Evolutionary conservation across 2,329 filamentous ascomycete species (phyloP).

Genomic region (Trichoderma aggressivum): DNA sequence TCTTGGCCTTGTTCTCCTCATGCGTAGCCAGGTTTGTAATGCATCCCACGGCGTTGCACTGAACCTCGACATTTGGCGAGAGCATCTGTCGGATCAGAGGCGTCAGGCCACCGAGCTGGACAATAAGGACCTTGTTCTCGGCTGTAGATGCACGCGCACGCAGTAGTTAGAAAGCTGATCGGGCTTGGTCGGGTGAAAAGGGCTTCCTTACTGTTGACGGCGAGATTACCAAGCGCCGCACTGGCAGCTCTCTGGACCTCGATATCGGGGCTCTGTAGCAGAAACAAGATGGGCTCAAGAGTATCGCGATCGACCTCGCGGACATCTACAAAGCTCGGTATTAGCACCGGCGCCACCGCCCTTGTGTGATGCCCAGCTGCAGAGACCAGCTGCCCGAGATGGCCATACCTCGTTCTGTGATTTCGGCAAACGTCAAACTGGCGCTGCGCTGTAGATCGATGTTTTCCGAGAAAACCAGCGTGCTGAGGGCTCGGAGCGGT

Average conservation of each 20-base stretch:
- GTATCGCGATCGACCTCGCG: slow-evolving; percentile 93
- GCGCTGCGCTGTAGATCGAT: slow-evolving; percentile 96
- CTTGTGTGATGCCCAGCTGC: background rate
- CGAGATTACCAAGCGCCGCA: slow-evolving; percentile 90
- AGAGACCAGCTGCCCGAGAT: background rate
- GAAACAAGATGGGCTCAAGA: slow-evolving; percentile 90
- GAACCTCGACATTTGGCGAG: slow-evolving; percentile 94
- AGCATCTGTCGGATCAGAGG: slow-evolving; percentile 98
- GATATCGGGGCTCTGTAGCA: slow-evolving; percentile 91
- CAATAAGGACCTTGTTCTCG: slow-evolving; percentile 97
- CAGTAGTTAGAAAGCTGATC: slow-evolving; percentile 38
- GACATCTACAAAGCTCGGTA: slow-evolving; percentile 63
- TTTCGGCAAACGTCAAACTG: slow-evolving; percentile 97
- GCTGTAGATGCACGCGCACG: slow-evolving; percentile 49
- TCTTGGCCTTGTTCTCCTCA: slow-evolving; percentile 99
- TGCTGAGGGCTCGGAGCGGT: slow-evolving; percentile 88
- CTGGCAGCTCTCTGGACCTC: slow-evolving; percentile 96
- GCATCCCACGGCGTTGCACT: slow-evolving; percentile 98
- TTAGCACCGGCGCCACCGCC: background rate
- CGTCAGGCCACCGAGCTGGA: slow-evolving; percentile 82
- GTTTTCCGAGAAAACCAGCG: slow-evolving; percentile 96
- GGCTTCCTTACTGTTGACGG: slow-evolving; percentile 78
- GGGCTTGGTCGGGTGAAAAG: background rate
- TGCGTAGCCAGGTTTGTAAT: slow-evolving; percentile 98
- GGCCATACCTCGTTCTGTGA: slow-evolving; percentile 89